A percentile compares a stretch with the other conserved stretches of the same genome.
phyloP scores from a whole-genome alignment of 495 filamentous ascomycete species.

The Bombardia bombarda region DNA sequence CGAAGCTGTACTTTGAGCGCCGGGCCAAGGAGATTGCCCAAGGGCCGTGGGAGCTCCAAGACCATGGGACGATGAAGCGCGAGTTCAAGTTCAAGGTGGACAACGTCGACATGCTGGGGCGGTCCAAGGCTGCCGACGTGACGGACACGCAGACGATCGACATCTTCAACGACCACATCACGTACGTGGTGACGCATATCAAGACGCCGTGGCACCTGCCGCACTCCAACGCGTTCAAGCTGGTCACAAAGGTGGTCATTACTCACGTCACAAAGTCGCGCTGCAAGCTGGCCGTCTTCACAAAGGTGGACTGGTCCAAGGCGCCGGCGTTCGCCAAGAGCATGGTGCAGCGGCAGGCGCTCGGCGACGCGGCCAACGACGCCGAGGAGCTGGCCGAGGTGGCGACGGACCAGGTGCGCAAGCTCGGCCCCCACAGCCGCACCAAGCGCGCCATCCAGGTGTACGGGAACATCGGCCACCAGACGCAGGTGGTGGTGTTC shows the following conservation, averaged over 20 bases:
- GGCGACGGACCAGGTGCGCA: constrained; percentile 77
- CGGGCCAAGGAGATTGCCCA: constrained; percentile 75
- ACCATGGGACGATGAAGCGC: constrained; percentile 60
- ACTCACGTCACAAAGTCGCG: constrained; percentile 87
- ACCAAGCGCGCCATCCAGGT: constrained; percentile 88
- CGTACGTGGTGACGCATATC: constrained; percentile 85
- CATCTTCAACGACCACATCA: constrained; percentile 86
- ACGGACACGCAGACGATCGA: constrained; percentile 86
- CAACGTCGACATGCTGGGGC: constrained; percentile 56
- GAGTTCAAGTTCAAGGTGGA: constrained; percentile 76
- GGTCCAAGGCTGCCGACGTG: constrained; percentile 49
- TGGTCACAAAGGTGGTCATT: constrained; percentile 88
- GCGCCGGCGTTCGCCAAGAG: constrained; percentile 56
- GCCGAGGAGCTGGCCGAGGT: constrained; percentile 80
- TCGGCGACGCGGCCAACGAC: constrained; percentile 71
- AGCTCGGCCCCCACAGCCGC: constrained; percentile 69
- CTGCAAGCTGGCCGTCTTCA: constrained; percentile 85
- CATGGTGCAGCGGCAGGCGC: constrained; percentile 72
- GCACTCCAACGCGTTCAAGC: constrained; percentile 64
- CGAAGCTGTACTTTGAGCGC: constrained; percentile 79
- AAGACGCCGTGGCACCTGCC: constrained; percentile 91
- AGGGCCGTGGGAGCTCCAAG: constrained; percentile 69
- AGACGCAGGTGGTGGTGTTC: constrained; percentile 59
- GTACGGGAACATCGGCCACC: constrained; percentile 78
- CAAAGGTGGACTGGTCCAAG: constrained; percentile 76